phyloP scores from a whole-genome alignment of 495 filamentous ascomycete species.

The Hyaloscypha bicolor region DNA sequence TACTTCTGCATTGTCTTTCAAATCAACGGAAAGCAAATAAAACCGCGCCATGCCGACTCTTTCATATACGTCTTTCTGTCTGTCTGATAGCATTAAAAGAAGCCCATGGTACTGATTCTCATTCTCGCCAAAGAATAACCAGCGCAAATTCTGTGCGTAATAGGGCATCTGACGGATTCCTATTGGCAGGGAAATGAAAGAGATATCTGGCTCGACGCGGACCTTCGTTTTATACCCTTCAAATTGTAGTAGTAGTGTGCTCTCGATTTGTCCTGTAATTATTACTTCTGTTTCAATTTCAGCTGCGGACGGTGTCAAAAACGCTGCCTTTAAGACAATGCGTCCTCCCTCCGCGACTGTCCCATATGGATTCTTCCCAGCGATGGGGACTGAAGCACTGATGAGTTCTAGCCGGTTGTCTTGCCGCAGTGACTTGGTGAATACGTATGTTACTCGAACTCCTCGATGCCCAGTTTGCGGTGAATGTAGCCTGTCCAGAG shows the following conservation, averaged over 20 bases:
- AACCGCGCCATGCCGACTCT: slow-evolving; percentile 13
- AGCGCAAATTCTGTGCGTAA: slow-evolving; percentile 4
- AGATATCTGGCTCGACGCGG: slow-evolving; percentile 13
- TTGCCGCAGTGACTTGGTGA: slow-evolving; percentile 12
- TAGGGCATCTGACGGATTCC: slow-evolving; percentile 7
- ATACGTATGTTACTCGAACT: slow-evolving; percentile 11
- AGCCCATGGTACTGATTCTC: slow-evolving; percentile 5
- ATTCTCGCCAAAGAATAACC: slow-evolving; percentile 9
- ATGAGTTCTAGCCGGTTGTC: slow-evolving; percentile 9
- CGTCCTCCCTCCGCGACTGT: slow-evolving; percentile 8
- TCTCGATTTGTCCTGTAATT: slow-evolving; percentile 4
- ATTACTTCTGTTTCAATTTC: slow-evolving; percentile 13
- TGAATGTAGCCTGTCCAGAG: slow-evolving; percentile 12
- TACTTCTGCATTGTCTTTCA: slow-evolving; percentile 16
- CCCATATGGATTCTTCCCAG: slow-evolving; percentile 11
- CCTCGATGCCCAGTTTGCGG: slow-evolving; percentile 5
- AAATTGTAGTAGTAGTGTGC: slow-evolving; percentile 11
- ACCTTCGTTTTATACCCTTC: slow-evolving; percentile 10
- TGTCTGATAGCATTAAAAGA: slow-evolving; percentile 4
- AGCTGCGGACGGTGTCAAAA: slow-evolving; percentile 6
- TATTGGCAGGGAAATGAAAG: slow-evolving; percentile 17
- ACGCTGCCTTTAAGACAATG: slow-evolving; percentile 12
- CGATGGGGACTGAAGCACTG: not conserved
- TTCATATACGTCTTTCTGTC: slow-evolving; percentile 12
- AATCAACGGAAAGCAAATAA: slow-evolving; percentile 1